Conservation (phyloP, 1,284 basidiomycete species). For the Marasmius fiardii region DNA sequence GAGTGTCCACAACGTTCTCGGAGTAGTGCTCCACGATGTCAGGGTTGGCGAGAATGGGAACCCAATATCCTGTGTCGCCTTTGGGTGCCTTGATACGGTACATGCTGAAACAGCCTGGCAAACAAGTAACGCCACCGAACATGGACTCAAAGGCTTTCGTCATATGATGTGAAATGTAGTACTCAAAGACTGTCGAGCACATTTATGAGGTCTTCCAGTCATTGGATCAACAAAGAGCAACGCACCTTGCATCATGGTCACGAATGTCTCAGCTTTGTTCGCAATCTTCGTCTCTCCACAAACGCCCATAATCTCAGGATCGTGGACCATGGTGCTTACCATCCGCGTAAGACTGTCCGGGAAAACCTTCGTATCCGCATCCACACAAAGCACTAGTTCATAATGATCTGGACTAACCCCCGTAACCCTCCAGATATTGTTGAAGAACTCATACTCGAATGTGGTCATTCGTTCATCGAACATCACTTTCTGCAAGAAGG, state of each 20-base stretch:
- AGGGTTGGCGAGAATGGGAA: constrained; percentile 95
- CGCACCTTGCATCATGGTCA: constrained; percentile 97
- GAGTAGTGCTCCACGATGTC: constrained; percentile 98
- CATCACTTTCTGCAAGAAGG: constrained; percentile 97
- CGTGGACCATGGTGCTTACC: constrained; percentile 93
- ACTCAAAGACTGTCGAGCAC: constrained; percentile 81
- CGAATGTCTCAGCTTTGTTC: constrained; percentile 97
- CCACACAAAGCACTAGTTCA: constrained; percentile 95
- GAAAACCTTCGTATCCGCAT: constrained; percentile 98
- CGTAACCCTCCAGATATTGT: constrained; percentile 91
- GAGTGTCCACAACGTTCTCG: constrained; percentile 94
- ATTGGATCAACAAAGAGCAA: constrained; percentile 16
- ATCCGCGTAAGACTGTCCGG: constrained; percentile 91
- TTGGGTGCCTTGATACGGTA: constrained; percentile 99
- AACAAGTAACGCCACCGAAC: constrained; percentile 99
- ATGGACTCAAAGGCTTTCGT: constrained; percentile 99
- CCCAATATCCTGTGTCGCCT: constrained; percentile 93
- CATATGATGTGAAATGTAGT: constrained; percentile 99
- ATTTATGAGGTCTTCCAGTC: constrained; percentile 10
- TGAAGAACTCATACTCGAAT: constrained; percentile 99
- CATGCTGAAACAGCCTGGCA: constrained; percentile 99
- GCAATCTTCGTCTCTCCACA: constrained; percentile 99
- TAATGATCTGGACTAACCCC: constrained; percentile 97
- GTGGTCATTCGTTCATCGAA: constrained; percentile 99
- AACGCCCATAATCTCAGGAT: constrained; percentile 97